Percentiles rank a stretch among this genome's conserved stretches.
Evolutionary conservation across 352 stramenopile species (phyloP).

Genomic region (Globisporangium carolinianum): DNA sequence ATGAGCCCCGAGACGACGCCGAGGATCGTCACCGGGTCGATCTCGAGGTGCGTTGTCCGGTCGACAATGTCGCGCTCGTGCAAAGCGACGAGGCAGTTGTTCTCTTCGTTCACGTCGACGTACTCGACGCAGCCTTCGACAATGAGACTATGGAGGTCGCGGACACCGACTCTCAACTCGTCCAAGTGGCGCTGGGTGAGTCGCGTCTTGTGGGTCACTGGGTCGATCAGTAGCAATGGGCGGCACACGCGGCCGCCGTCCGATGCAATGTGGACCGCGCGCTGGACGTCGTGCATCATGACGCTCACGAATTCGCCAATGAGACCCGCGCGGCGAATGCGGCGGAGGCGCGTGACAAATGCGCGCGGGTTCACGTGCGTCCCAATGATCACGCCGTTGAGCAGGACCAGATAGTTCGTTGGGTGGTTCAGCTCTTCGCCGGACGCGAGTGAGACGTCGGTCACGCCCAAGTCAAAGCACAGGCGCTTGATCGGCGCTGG

Average conservation of each 20-base stretch:
- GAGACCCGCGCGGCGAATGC: constrained; percentile 75
- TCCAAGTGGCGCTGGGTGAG: constrained; percentile 95
- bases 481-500: constrained; percentile 90
- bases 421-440: constrained; percentile 95
- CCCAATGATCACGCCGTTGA: constrained; percentile 99
- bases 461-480: constrained; percentile 96
- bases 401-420: constrained; percentile 95
- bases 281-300: constrained; percentile 97
- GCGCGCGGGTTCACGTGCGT: constrained; percentile 89
- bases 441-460: constrained; percentile 92
- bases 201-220: constrained; percentile 80
- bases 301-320: constrained; percentile 98
- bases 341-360: constrained; percentile 84
- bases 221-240: constrained; percentile 94
- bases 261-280: constrained; percentile 97
- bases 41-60: constrained; percentile 97
- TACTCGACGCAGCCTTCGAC: constrained; percentile 98
- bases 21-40: constrained; percentile 99
- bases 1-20: constrained; percentile 98
- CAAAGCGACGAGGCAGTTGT: constrained; percentile 98
- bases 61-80: constrained; percentile 89
- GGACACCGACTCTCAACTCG: constrained; percentile 71
- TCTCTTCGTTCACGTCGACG: constrained; percentile 99
- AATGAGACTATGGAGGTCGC: constrained; percentile 81
- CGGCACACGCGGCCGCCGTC: constrained; percentile 98